These are phyloP conservation scores for Endotrypanum monterogeii DNA, from an alignment of 208 protist genomes.

Conservation along the genomic window DNA sequence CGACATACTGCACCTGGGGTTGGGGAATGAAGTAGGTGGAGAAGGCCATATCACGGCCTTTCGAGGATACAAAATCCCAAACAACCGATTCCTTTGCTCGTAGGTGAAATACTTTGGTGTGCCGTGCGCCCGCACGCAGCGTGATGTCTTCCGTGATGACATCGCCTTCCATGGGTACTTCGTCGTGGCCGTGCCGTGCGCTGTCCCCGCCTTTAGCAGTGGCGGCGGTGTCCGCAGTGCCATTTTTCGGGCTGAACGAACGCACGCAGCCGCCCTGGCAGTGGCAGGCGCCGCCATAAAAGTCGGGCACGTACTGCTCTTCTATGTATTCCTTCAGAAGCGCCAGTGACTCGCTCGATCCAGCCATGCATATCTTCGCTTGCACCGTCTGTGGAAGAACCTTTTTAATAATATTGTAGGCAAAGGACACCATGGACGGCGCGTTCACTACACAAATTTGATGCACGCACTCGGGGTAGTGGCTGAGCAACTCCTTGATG, in stretches of 20 bases:
- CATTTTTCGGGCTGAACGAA: conserved; percentile 29
- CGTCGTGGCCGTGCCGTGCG: conserved; percentile 9
- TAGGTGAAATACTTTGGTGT: conserved; percentile 40
- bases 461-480: conserved; percentile 56
- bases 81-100: conserved; percentile 34
- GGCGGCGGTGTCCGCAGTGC: neutral
- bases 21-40: conserved; percentile 15
- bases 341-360: conserved; percentile 31
- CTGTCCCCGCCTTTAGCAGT: neutral
- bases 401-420: conserved; percentile 49
- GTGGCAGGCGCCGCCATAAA: conserved; percentile 57
- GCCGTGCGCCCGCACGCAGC: conserved; percentile 30
- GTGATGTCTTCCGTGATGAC: conserved; percentile 42
- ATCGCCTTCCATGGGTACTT: conserved; percentile 10
- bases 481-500: conserved; percentile 37
- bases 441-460: conserved; percentile 63
- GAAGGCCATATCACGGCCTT: conserved; percentile 38
- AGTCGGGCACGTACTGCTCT: conserved; percentile 40
- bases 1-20: neutral
- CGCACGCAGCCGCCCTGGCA: conserved; percentile 51
- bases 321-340: conserved; percentile 54
- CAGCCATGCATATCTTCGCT: conserved; percentile 49
- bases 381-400: conserved; percentile 33
- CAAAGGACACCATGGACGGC: conserved; percentile 54
- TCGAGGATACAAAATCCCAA: conserved; percentile 42